These are phyloP conservation scores for Peronospora farinosa DNA, from an alignment of 352 stramenopile species.

Conservation along the genomic window DNA sequence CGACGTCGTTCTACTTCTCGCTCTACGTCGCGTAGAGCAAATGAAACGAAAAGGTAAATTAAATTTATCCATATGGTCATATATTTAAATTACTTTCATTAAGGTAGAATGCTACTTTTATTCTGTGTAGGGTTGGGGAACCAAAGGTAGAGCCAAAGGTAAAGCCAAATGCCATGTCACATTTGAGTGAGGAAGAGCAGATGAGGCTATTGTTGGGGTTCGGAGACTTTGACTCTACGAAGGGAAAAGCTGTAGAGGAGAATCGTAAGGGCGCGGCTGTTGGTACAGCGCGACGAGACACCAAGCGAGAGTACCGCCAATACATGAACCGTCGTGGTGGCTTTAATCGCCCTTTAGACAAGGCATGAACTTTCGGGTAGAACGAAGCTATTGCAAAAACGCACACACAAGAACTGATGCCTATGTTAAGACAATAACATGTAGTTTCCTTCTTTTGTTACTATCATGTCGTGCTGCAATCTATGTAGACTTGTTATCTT, in stretches of 20 bases:
- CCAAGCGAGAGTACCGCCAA: conserved; percentile 92
- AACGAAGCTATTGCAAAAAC: too few species aligned
- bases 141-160: conserved; percentile 45
- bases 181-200: conserved; percentile 38
- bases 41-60: not conserved
- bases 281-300: conserved; percentile 84
- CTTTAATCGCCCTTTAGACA: conserved; percentile 92
- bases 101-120: not conserved
- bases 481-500: too few species aligned
- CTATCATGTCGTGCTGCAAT: too few species aligned
- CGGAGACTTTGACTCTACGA: conserved; percentile 88
- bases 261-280: conserved; percentile 80
- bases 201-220: conserved; percentile 39
- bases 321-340: conserved; percentile 96
- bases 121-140: not conserved
- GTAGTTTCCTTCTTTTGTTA: too few species aligned
- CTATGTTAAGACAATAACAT: too few species aligned
- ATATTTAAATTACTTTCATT: too few species aligned
- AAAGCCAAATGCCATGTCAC: conserved; percentile 33
- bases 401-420: too few species aligned
- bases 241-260: conserved; percentile 89
- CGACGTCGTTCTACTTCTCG: conserved; percentile 10
- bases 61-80: too few species aligned
- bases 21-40: conserved; percentile 3
- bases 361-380: conserved; percentile 30